Evolutionary conservation across 768 basidiomycete genomes (phyloP), one percentile per base, ranked within the genome.

Genomic region (Amanita muscaria): DNA sequence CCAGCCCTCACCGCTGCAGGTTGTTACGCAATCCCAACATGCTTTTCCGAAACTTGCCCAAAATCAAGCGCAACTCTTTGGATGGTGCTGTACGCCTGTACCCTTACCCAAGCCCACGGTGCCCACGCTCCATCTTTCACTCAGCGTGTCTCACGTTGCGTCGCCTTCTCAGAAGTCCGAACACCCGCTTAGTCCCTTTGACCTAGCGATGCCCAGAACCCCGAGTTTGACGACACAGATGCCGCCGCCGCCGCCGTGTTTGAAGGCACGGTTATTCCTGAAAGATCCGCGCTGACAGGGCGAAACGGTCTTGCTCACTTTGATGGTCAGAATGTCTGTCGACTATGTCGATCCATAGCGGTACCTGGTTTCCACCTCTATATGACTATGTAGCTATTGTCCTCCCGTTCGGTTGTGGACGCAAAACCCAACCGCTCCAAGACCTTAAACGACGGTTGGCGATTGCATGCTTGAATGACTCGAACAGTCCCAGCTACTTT

Each of bases 301-400:
- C 44, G 8, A 16, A 34, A n/a, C 25, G 36, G 38, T n/a, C 22
- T 46, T 12, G 10, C 14, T 10, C 25, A 45, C 16, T 38, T 23
- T 35, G 25, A 15, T 6, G 40, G 10, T 3, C 32, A 38, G 22
- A 40, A 34, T 22, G n/a, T n/a, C n/a, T n/a, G n/a, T n/a, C n/a
- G n/a, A n/a, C n/a, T n/a, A n/a, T n/a, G n/a, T n/a, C n/a, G n/a
- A n/a, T n/a, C n/a, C n/a, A n/a, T n/a, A n/a, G n/a, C n/a, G n/a
- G n/a, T n/a, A n/a, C n/a, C n/a, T n/a, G n/a, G n/a, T n/a, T n/a
- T n/a, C n/a, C n/a, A n/a, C n/a, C n/a, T n/a, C n/a, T n/a, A n/a
- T n/a, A n/a, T n/a, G n/a, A 44, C 29, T 24, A 3, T 39, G 18
- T 56, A 89, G 88, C 68, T 90, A 40, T 64, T 64, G 3, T 89